Base-by-base conservation (phyloP, 441 rosid species). In the Kokia cookei region DNA sequence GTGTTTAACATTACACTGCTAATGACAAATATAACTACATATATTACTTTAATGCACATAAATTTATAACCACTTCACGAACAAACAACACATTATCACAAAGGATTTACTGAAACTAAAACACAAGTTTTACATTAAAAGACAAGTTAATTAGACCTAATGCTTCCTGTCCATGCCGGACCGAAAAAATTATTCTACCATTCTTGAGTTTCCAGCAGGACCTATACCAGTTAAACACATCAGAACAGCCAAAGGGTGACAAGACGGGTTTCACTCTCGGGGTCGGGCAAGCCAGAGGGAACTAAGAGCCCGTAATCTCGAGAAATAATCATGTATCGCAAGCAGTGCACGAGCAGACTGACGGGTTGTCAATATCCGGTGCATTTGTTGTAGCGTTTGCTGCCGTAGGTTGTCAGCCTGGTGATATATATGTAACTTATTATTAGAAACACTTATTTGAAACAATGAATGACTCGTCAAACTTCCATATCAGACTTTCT, bases 201-300 rank as follows among this genome's bases (percentile, higher is more conserved):
- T 4, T 62, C 12, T 32, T 42, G 14, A 64, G 69, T 75, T 69
- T 62, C 76, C 58, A 63, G 69, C 77, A 48, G 37, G 53, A 69
- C 58, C 72, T 60, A 13, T 53, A n/a, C 50, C 47, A 64, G 17
- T 69, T 59, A 10, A 59, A 72, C 71, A 32, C 50, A 80, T 42
- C 35, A 13, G n/a, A 51, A 26, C 27, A 9, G 53, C 0, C 7
- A 35, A 35, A 57, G n/a, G n/a, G 35, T 15, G 12, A 35, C 6
- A 8, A 40, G 60, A 4, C 60, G 10, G 10, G 24, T 58, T 75
- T 90, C 86, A 96, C 75, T 96, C 97, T 79, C 89, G 82, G 48
- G 99, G 98, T 50, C 98, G 89, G 42, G 98, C 98, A 19, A 93
- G 93, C 99, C 99, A 96, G 19, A 93, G 89, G 40, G 98, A 92